A percentile compares a stretch with the other conserved stretches of the same genome.
phyloP scores from a whole-genome alignment of 331 rosid genomes.

The Ulmus americana region DNA sequence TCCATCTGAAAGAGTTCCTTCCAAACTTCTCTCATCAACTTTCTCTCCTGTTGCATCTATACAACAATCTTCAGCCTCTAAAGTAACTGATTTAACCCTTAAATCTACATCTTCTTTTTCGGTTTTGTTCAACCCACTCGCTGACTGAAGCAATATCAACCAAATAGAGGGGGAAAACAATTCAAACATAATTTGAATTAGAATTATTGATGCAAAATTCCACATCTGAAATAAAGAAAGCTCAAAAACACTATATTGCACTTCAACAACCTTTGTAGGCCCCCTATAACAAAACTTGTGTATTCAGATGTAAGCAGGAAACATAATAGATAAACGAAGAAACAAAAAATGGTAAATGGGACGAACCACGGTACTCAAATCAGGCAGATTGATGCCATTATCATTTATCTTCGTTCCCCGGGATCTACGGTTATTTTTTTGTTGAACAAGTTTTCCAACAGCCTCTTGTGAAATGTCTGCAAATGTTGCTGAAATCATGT shows the following conservation, averaged over 20 bases:
- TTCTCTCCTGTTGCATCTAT: conserved; percentile 30
- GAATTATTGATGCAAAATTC: background rate
- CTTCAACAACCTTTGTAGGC: background rate
- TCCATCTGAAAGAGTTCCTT: conserved; percentile 23
- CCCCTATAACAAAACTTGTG: background rate
- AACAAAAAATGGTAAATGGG: conserved; percentile 9
- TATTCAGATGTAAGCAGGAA: background rate
- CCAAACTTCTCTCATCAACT: conserved; percentile 29
- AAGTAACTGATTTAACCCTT: conserved; percentile 23
- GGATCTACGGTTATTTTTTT: conserved; percentile 37
- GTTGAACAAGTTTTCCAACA: conserved; percentile 48
- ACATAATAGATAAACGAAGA: background rate
- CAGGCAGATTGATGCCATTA: conserved; percentile 10
- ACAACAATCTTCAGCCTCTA: conserved; percentile 35
- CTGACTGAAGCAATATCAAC: conserved; percentile 34
- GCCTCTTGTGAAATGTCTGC: conserved; percentile 50
- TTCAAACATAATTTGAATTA: background rate
- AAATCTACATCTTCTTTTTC: conserved; percentile 32
- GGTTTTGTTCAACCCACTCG: conserved; percentile 29
- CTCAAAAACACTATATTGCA: background rate
- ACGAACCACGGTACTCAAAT: conserved; percentile 38
- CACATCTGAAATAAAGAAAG: background rate
- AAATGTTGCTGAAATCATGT: conserved; percentile 45
- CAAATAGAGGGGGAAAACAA: background rate
- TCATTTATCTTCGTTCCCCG: conserved; percentile 32